Conservation (phyloP, 2,329 filamentous ascomycete species). For the Cryphonectria japonica region DNA sequence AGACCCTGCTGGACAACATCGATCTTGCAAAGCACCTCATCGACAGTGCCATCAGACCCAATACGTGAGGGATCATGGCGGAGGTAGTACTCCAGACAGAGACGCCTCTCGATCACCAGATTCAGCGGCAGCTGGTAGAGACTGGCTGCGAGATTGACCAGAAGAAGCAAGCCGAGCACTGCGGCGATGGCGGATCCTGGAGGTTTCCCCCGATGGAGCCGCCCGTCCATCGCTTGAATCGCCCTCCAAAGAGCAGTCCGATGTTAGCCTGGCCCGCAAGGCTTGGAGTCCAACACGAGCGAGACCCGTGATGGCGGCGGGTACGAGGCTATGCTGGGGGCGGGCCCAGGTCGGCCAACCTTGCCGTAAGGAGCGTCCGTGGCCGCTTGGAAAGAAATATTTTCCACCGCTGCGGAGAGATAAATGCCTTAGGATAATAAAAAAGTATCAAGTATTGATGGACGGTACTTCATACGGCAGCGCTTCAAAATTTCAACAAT, state of each 20-base stretch:
- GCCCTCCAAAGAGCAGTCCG: background rate
- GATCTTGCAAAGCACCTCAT: slow-evolving; percentile 58
- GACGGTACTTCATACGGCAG: too few species aligned
- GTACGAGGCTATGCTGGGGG: background rate
- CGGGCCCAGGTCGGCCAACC: background rate
- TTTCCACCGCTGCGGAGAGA: background rate
- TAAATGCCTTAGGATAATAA: background rate
- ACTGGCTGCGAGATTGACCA: slow-evolving; percentile 52
- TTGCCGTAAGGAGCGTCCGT: background rate
- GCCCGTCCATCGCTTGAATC: background rate
- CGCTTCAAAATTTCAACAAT: background rate
- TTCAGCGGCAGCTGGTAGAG: slow-evolving; percentile 53
- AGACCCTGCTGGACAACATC: slow-evolving; percentile 54
- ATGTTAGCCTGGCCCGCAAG: background rate
- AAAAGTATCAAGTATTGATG: background rate
- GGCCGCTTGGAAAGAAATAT: background rate
- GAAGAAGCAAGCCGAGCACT: slow-evolving; percentile 46
- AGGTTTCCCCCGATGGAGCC: background rate
- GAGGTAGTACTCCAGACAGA: slow-evolving; percentile 56
- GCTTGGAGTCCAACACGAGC: background rate
- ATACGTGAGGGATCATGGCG: slow-evolving; percentile 43
- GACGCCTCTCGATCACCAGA: slow-evolving; percentile 49
- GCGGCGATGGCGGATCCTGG: slow-evolving; percentile 31
- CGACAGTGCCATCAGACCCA: slow-evolving; percentile 44
- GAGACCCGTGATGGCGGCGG: background rate